phyloP scores from a whole-genome alignment of 805 yeast genomes.

The Saccharomycopsis sp. region DNA sequence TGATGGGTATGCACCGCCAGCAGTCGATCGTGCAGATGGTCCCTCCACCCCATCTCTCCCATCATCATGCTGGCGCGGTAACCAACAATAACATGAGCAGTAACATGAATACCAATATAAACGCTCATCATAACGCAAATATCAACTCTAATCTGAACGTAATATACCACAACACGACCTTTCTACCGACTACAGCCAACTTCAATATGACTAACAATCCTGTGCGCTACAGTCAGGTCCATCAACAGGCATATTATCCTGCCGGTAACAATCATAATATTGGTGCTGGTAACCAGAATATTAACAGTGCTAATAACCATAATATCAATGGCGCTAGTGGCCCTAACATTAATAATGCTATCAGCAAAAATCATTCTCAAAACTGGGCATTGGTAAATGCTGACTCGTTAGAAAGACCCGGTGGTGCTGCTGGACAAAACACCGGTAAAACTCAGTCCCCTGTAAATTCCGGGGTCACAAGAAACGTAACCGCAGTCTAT shows the following conservation, averaged over 20 bases:
- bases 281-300: neutral
- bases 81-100: neutral
- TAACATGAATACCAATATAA: neutral
- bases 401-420: neutral
- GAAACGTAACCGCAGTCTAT: neutral
- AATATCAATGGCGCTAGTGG: neutral
- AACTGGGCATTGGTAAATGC: neutral
- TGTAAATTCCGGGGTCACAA: neutral
- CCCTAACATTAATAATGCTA: constrained; percentile 4
- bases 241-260: neutral
- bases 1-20: neutral
- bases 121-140: neutral
- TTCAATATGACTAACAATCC: neutral
- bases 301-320: neutral
- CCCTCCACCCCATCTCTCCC: neutral
- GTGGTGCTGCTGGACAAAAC: neutral
- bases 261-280: neutral
- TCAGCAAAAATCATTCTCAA: neutral
- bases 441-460: too few relatives aligned
- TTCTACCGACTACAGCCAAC: neutral
- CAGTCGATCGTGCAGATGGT: neutral
- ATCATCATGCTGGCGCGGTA: neutral
- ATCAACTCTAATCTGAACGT: neutral
- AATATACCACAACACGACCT: neutral
- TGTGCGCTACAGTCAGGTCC: neutral